Percentiles rank a stretch among this genome's conserved stretches.
These are phyloP conservation scores for Candida insectalens DNA, from an alignment of 805 yeast genomes.

Conservation along the genomic window DNA sequence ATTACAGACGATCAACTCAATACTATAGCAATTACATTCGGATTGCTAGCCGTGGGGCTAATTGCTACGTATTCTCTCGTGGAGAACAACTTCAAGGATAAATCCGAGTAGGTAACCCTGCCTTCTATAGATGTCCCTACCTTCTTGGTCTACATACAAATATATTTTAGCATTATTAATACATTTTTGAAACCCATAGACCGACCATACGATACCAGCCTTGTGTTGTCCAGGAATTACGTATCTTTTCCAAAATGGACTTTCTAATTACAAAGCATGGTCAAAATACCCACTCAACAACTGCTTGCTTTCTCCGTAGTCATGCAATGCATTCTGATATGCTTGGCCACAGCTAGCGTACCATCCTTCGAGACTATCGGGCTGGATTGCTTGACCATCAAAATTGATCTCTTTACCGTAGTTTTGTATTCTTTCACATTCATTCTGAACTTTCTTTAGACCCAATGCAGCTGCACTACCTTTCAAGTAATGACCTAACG, in stretches of 20 bases:
- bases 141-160: no score
- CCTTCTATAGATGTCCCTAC: no score
- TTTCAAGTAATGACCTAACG: conserved; percentile 84
- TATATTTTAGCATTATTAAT: no score
- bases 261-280: conserved; percentile 3
- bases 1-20: conserved; percentile 78
- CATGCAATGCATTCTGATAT: conserved; percentile 38
- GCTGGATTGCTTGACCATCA: conserved; percentile 18
- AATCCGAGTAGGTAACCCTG: neutral
- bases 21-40: conserved; percentile 61
- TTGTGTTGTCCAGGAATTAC: no score
- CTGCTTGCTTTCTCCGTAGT: conserved; percentile 38
- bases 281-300: conserved; percentile 45
- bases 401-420: conserved; percentile 47
- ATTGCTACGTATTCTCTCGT: conserved; percentile 57
- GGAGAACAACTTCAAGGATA: conserved; percentile 15
- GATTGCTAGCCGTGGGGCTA: conserved; percentile 60
- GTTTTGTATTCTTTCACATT: conserved; percentile 91
- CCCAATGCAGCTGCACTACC: conserved; percentile 96
- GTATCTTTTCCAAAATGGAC: no score
- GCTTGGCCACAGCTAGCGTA: conserved; percentile 42
- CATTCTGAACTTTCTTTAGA: conserved; percentile 65
- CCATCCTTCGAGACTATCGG: conserved; percentile 25
- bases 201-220: no score
- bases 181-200: no score